Evolutionary conservation across 768 basidiomycete genomes (phyloP), one percentile per base, ranked within the genome.

Genomic region (Termitomyces sp.): DNA sequence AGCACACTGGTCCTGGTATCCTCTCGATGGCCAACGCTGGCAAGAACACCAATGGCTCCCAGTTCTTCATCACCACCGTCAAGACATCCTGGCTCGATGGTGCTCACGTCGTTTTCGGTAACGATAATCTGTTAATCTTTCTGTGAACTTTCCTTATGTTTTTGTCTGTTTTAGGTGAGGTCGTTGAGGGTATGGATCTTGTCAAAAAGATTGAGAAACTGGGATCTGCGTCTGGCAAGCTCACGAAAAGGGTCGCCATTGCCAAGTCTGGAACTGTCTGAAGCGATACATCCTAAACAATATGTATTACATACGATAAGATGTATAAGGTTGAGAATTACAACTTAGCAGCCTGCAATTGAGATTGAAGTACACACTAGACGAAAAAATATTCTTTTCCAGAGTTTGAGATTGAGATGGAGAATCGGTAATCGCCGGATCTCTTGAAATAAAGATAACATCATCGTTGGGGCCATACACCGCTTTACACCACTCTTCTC

Each of bases 51-150:
- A 95, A 95, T 66, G 92, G 90, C 14, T 90, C 84, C 22, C 83
- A 81, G 72, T 94, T 95, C 82, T 94, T 96, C 79, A 85, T 95
- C 77, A 92, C 90, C 62, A 94, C 92, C 42, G 86, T 84, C 55
- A 72, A 75, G 43, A 90, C 90, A 6, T 72, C 76, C 42, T 92
- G 90, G 90, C 83, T 94, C 59, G 90, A 94, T 70, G 87, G 86
- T 56, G 81, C 79, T 56, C 87, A 93, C 72, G 88, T 92, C 72
- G 92, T 95, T 48, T 94, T 96, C 66, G 94, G 93, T 84, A 64
- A 46, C 72, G 36, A 40, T n/a, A 8, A 24, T 10, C 43, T 44
- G 6, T n/a, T 46, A 42, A 69, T 53, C 10, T 7, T 28, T 30
- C 47, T 12, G 48, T 47, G 18, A 36, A 14, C 16, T n/a, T 4